Conservation (phyloP, 2,329 filamentous ascomycete species). For the Botrytis aclada region DNA sequence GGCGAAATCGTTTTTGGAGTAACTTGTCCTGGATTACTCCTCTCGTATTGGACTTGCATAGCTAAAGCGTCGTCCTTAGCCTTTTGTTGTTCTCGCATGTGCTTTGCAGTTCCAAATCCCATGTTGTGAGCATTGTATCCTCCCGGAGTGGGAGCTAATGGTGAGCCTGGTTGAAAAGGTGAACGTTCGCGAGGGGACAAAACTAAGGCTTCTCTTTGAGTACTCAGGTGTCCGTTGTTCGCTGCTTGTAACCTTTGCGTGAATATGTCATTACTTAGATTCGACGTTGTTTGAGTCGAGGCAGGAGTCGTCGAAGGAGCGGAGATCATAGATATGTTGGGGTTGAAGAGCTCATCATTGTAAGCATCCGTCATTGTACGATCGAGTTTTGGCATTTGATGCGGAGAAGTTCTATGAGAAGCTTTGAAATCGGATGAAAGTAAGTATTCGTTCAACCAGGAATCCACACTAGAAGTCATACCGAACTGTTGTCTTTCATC, state of each 20-base stretch:
- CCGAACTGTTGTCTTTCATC: slow-evolving; percentile 53
- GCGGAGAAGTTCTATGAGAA: slow-evolving; percentile 50
- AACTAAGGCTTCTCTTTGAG: slow-evolving; percentile 49
- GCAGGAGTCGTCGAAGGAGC: slow-evolving; percentile 49
- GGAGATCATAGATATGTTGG: slow-evolving; percentile 58
- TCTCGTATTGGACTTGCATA: slow-evolving; percentile 42
- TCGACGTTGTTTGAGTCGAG: slow-evolving; percentile 31
- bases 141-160: slow-evolving; percentile 48
- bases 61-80: slow-evolving; percentile 54
- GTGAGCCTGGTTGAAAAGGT: slow-evolving; percentile 73
- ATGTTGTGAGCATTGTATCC: slow-evolving; percentile 40
- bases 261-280: slow-evolving; percentile 61
- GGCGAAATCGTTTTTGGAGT: slow-evolving; percentile 88
- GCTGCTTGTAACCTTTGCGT: slow-evolving; percentile 75
- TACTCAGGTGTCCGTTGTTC: slow-evolving; percentile 68
- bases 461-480: slow-evolving; percentile 44
- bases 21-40: slow-evolving; percentile 41
- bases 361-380: slow-evolving; percentile 84
- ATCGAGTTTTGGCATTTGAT: slow-evolving; percentile 67
- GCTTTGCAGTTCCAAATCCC: slow-evolving; percentile 54
- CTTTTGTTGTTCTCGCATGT: slow-evolving; percentile 59
- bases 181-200: slow-evolving; percentile 63
- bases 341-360: slow-evolving; percentile 80
- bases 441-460: slow-evolving; percentile 66
- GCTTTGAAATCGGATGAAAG: slow-evolving; percentile 45